A percentile compares a stretch with the other conserved stretches of the same genome.
Conservation (phyloP, 2,329 filamentous ascomycete genomes). For the Arthrinium phaeospermum region DNA sequence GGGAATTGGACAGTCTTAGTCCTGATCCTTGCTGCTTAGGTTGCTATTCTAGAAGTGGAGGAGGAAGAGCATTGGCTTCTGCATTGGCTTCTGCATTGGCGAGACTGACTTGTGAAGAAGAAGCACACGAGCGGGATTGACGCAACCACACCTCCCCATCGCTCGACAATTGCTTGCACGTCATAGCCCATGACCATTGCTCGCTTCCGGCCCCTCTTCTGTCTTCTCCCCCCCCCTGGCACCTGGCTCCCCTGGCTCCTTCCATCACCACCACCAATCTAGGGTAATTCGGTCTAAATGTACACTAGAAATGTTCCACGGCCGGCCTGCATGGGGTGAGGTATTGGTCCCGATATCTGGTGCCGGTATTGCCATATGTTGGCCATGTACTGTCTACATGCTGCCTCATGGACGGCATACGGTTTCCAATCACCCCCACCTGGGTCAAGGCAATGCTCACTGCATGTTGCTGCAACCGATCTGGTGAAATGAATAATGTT, state of each 20-base stretch:
- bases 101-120: neutral
- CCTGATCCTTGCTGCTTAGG: constrained; percentile 11
- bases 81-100: too few species aligned
- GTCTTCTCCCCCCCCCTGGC: neutral
- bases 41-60: constrained; percentile 7
- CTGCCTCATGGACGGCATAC: neutral
- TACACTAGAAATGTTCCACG: constrained; percentile 10
- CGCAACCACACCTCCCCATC: neutral
- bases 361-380: neutral
- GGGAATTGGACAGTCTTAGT: constrained; percentile 8
- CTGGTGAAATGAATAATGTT: neutral
- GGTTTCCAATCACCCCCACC: neutral
- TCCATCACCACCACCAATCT: constrained; percentile 11
- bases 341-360: neutral
- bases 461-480: neutral
- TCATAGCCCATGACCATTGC: constrained; percentile 12
- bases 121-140: neutral
- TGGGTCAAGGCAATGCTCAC: neutral
- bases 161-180: neutral
- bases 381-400: neutral
- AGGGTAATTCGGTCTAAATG: constrained; percentile 3
- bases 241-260: neutral
- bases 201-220: neutral
- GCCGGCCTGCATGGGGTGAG: constrained; percentile 4
- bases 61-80: neutral